Evolutionary conservation across 306 rosid species (phyloP), one percentile per base, ranked within the genome.

Genomic region (Betula pendula): DNA sequence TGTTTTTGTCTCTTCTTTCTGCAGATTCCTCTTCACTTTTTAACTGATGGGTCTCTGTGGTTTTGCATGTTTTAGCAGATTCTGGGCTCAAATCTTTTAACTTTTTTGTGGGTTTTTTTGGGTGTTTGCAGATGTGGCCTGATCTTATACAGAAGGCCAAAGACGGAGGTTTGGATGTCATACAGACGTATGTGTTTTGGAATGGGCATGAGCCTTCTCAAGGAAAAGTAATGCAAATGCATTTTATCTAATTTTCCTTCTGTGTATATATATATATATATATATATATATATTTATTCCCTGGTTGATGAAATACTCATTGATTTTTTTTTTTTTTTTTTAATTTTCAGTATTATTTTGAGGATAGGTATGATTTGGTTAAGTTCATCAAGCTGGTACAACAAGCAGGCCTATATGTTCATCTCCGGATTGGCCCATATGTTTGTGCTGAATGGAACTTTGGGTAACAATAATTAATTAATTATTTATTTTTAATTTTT

Each of bases 391-490:
- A 93, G 90, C 45, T 87, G 75, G 98, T 93, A 43, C 96, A 96
- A 47, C 93, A 91, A 79, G 97, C 97, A n/a, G 99, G 98, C 47
- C 88, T 96, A 3, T 92, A 81, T 72, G 92, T 92, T 87, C 88
- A 89, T 96, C 97, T 96, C 77, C 84, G 99, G 73, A 96, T 92
- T 83, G 99, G 98, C 47, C 99, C 99, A 48, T 96, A 83, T 80
- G 45, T 86, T 8, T 96, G 99, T 78, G 98, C 91, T 49, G 99
- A 96, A 83, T 96, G 99, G 99, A 96, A 92, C 87, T 91, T 92
- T 66, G 99, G 99, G 99, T 96, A 92, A 76, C 75, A 27, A 65
- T 75, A 66, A 66, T 43, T 16, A 40, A 11, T 35, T 1, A 27
- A 16, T 14, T 27, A 6, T 43, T 27, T 24, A 45, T 2, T 19